Percentiles rank a stretch among this genome's conserved stretches.
phyloP scores from a whole-genome alignment of 2,329 filamentous ascomycete species.

The Didymellaceae sp. region DNA sequence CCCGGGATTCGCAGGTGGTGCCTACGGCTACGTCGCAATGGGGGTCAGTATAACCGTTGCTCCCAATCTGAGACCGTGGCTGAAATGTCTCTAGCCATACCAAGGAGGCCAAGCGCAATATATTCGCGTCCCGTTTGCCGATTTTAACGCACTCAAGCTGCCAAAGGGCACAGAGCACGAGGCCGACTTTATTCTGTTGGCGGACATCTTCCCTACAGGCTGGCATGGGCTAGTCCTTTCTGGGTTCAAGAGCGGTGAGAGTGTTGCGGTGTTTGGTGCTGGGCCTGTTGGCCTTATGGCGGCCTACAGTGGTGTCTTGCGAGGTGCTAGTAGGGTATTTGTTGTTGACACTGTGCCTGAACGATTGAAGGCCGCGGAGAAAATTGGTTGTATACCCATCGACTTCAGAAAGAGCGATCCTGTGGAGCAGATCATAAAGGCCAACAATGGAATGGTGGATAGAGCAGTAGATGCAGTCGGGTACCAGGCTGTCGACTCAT shows the following conservation, averaged over 20 bases:
- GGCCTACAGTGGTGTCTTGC: slow-evolving; percentile 66
- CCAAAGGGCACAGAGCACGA: slow-evolving; percentile 68
- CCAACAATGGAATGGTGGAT: slow-evolving; percentile 67
- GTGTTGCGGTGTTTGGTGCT: slow-evolving; percentile 69
- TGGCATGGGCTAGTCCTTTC: slow-evolving; percentile 65
- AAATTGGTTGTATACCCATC: slow-evolving; percentile 67
- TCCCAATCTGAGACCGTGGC: too few species aligned
- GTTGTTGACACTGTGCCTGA: slow-evolving; percentile 69
- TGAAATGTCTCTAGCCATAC: too few species aligned
- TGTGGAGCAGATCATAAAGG: slow-evolving; percentile 65
- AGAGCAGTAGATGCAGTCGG: slow-evolving; percentile 70
- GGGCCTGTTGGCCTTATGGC: slow-evolving; percentile 70
- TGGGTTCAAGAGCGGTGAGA: slow-evolving; percentile 66
- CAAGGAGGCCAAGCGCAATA: slow-evolving; percentile 68
- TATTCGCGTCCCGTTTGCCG: slow-evolving; percentile 68
- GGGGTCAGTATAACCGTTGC: slow-evolving; percentile 38
- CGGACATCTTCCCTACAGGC: slow-evolving; percentile 59
- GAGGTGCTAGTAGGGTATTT: slow-evolving; percentile 67
- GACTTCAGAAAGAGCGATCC: slow-evolving; percentile 67
- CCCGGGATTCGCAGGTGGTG: slow-evolving; percentile 65
- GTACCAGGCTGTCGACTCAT: slow-evolving; percentile 65
- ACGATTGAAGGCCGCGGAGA: slow-evolving; percentile 64
- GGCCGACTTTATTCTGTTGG: slow-evolving; percentile 62
- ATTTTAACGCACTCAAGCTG: slow-evolving; percentile 69
- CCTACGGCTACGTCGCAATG: slow-evolving; percentile 69